Base-by-base conservation (phyloP, 371 early-diverging fungal genomes). In the Apophysomyces variabilis region DNA sequence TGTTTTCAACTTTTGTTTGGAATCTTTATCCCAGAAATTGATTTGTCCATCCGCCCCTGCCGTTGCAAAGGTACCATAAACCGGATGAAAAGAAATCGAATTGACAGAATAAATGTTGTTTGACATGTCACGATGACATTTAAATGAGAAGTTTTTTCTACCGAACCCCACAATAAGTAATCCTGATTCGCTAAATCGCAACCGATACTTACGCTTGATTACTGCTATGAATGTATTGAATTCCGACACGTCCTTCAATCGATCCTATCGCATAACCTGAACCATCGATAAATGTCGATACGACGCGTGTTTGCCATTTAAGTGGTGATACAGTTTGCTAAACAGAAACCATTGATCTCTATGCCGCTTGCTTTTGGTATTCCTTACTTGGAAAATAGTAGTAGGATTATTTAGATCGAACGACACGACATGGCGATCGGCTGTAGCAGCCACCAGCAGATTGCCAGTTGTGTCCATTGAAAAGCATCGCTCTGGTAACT, bases 1-100 rank as follows among this genome's bases (percentile, higher is more conserved):
- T 8, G 83, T 71, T 78, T 95, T 94, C 61, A 96, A 83, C 62
- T 94, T 90, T 64, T 91, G 91, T 80, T 92, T 92, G 21, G 93
- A 90, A 71, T 94, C 96, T 78, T 95, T 96, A 82, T 99, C 97
- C 97, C 97, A 99, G 74, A 96, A 94, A 50, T 87, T 85, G 67
- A 97, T 88, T 7, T 87, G 85, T 16, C 99, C 99, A 76, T 99
- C 99, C 4, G 93, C 82, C 7, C 98, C 99, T 11, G 90, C 92
- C 13, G 98, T 96, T 0, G 92, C 87, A 72, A 99, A 92, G 4
- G 97, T 95, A 39, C 96, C 96, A 70, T 89, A 89, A 9, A 85
- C 72, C 7, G 95, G 95, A 72, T 97, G 96, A 78, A 94, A 93
- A 43, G 87, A 83, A 56, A 96, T 90, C 43, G 88, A 84, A 83